These are phyloP conservation scores for Xerocomellus dryophilus DNA, from an alignment of 768 basidiomycete genomes.

Conservation along the genomic window DNA sequence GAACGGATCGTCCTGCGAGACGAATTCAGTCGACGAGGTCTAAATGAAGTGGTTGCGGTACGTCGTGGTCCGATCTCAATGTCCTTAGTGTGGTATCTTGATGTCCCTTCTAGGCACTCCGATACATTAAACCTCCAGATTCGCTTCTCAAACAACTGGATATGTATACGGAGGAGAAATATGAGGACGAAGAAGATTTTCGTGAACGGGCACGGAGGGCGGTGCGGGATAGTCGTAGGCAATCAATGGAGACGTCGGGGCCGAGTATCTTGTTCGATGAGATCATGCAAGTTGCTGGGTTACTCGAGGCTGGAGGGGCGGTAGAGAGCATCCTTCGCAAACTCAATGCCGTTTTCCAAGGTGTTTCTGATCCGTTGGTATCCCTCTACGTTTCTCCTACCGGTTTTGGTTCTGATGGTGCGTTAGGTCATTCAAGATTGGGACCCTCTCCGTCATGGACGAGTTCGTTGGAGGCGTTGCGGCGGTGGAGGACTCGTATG, in stretches of 20 bases:
- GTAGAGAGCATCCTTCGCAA: slow-evolving; percentile 60
- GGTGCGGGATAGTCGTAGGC: slow-evolving; percentile 27
- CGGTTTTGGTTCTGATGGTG: slow-evolving; percentile 1
- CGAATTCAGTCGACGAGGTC: slow-evolving; percentile 75
- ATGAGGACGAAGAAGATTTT: slow-evolving; percentile 85
- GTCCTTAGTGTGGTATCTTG: neutral
- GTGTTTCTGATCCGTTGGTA: slow-evolving; percentile 59
- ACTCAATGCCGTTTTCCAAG: slow-evolving; percentile 54
- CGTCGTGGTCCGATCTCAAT: slow-evolving; percentile 28
- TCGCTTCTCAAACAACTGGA: slow-evolving; percentile 72
- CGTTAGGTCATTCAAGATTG: slow-evolving; percentile 58
- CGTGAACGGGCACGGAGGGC: slow-evolving; percentile 56
- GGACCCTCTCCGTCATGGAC: slow-evolving; percentile 56
- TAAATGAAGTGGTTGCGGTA: slow-evolving; percentile 84
- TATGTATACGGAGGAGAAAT: slow-evolving; percentile 83
- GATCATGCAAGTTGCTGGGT: slow-evolving; percentile 55
- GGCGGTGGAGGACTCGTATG: slow-evolving; percentile 63
- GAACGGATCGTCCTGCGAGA: slow-evolving; percentile 77
- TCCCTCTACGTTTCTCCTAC: neutral
- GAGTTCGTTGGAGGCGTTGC: slow-evolving; percentile 63
- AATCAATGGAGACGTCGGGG: slow-evolving; percentile 38
- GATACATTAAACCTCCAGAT: slow-evolving; percentile 77
- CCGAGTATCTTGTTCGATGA: slow-evolving; percentile 58
- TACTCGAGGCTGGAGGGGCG: slow-evolving; percentile 26
- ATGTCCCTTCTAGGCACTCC: slow-evolving; percentile 51